Base-by-base conservation (phyloP, 1,284 basidiomycete species). In the Cerioporus squamosus region DNA sequence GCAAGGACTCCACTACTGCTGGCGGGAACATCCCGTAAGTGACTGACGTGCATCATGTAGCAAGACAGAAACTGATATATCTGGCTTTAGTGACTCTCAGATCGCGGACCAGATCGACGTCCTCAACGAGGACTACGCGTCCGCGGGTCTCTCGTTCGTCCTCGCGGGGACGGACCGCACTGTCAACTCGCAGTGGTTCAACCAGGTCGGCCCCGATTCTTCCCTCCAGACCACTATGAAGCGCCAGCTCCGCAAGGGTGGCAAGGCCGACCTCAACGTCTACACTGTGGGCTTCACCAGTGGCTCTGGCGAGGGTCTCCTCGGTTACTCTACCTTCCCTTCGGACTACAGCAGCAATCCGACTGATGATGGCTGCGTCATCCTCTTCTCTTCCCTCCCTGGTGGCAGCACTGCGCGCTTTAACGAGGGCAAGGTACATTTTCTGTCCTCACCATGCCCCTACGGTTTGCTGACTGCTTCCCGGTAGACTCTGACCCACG, bases 291-390 rank as follows among this genome's bases (percentile, higher is more conserved):
- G 78, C 74, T 79, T 51, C 53, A 20, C n/a, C 75, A 76, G 65
- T 48, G 46, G 71, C 73, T 47, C 74, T 70, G 42, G 57, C 70
- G 49, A 74, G 71, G 63, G 70, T 58, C 43, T 43, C 75, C 77
- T 83, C 24, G 80, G 80, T 24, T 85, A 82, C 61, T 68, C 80
- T 4, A 81, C 80, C 36, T 84, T 84, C 75, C 82, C 81, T 18
- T 75, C 67, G 5, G 65, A 70, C 59, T 83, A 81, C 68, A 22
- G 64, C 10, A 44, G 64, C 43, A 63, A 67, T 52, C 77, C 79
- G 12, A 70, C 55, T 9, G 80, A 83, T 64, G 82, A 83, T 59
- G 80, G 81, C 58, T 77, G 80, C 47, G 79, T 84, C 49, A 77
- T 82, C 46, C 75, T 79, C 44, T 82, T 68, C 73, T 79, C 79